phyloP scores from a whole-genome alignment of 768 basidiomycete species.

The Guyanaporus albipodus region DNA sequence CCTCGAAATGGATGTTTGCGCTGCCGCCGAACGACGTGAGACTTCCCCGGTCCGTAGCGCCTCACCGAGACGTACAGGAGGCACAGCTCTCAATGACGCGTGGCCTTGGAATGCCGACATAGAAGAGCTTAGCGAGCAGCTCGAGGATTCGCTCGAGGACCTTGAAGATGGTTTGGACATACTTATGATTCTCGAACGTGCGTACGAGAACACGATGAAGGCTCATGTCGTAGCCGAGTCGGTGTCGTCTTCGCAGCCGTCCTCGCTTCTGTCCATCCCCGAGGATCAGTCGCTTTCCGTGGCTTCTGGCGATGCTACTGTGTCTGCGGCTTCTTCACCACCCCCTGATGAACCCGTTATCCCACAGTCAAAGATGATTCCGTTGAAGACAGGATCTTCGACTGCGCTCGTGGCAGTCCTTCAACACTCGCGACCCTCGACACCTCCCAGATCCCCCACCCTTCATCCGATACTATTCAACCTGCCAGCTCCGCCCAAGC shows the following conservation, averaged over 20 bases:
- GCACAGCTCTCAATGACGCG: slow-evolving; percentile 22
- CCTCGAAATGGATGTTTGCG: slow-evolving; percentile 8
- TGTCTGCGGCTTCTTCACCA: neutral
- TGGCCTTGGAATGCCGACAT: slow-evolving; percentile 31
- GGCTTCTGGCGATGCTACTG: neutral
- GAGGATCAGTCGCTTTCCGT: slow-evolving; percentile 14
- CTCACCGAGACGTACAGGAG: slow-evolving; percentile 40
- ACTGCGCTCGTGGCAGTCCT: slow-evolving; percentile 66
- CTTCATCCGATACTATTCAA: slow-evolving; percentile 19
- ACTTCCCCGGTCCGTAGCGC: slow-evolving; percentile 39
- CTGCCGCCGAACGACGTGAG: slow-evolving; percentile 18
- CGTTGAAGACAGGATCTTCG: slow-evolving; percentile 58
- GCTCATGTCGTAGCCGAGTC: slow-evolving; percentile 46
- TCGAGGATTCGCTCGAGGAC: slow-evolving; percentile 51
- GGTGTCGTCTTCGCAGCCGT: slow-evolving; percentile 4
- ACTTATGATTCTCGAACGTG: slow-evolving; percentile 63
- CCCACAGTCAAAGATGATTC: slow-evolving; percentile 26
- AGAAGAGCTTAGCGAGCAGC: slow-evolving; percentile 43
- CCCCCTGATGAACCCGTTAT: slow-evolving; percentile 17
- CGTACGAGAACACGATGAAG: slow-evolving; percentile 61
- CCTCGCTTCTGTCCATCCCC: slow-evolving; percentile 21
- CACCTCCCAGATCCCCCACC: slow-evolving; percentile 13
- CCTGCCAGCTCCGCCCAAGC: slow-evolving; percentile 28
- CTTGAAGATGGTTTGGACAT: slow-evolving; percentile 69
- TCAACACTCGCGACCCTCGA: slow-evolving; percentile 36